Evolutionary conservation across 2,329 filamentous ascomycete genomes (phyloP).

Genomic region (Colletotrichum theobromicola): DNA sequence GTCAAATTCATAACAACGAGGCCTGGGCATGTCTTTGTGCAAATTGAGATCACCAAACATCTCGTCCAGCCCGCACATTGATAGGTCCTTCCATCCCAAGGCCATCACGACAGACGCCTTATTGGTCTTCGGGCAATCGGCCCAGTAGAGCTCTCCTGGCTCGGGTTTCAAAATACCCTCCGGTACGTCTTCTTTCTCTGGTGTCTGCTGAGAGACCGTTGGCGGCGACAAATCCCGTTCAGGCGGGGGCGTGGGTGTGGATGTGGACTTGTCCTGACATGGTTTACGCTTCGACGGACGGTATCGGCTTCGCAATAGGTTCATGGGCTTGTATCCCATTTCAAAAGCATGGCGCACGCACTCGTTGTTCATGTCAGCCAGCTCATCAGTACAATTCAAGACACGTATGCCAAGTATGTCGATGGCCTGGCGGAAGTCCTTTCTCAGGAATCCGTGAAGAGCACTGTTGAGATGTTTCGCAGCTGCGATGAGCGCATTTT

Average conservation of each 20-base stretch:
- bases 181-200: not conserved
- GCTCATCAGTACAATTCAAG: constrained; percentile 13
- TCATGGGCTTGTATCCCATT: constrained; percentile 19
- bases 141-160: constrained; percentile 21
- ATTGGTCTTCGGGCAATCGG: constrained; percentile 9
- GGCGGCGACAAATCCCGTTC: not conserved
- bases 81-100: constrained; percentile 19
- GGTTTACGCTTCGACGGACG: constrained; percentile 8
- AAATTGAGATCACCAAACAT: constrained; percentile 2
- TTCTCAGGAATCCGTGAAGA: constrained; percentile 7
- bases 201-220: not conserved
- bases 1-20: constrained; percentile 19
- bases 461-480: constrained; percentile 22
- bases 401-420: constrained; percentile 20
- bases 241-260: not conserved
- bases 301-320: constrained; percentile 10
- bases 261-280: not conserved
- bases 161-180: constrained; percentile 13
- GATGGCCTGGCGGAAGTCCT: constrained; percentile 10
- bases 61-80: constrained; percentile 3
- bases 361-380: constrained; percentile 18
- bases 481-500: constrained; percentile 15
- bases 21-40: not conserved
- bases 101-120: constrained; percentile 21
- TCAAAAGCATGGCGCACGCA: constrained; percentile 15